A percentile compares a stretch with the other conserved stretches of the same genome.
These are phyloP conservation scores for Ganoderma resinaceum DNA, from an alignment of 1,284 basidiomycete genomes.

Conservation along the genomic window DNA sequence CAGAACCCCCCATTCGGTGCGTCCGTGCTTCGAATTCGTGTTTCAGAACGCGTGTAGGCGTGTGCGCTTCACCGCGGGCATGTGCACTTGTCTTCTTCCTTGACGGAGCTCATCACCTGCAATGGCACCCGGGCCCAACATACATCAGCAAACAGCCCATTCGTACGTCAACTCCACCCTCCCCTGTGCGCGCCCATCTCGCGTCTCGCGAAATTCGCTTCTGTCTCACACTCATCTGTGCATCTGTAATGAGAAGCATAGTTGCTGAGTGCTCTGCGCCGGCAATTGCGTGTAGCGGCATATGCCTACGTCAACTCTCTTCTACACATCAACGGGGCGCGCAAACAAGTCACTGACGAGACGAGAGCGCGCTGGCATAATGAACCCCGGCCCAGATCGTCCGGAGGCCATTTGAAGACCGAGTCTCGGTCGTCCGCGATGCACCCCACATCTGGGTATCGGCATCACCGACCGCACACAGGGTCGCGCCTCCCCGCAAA, in stretches of 20 bases:
- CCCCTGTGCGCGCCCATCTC: constrained; percentile 1
- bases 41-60: constrained; percentile 5
- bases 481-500: constrained; percentile 3
- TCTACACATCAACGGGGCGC: neutral
- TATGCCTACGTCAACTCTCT: neutral
- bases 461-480: constrained; percentile 1
- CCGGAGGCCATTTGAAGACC: constrained; percentile 4
- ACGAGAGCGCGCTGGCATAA: neutral
- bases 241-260: neutral
- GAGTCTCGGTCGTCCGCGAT: constrained; percentile 1
- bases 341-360: neutral
- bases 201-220: neutral
- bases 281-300: neutral
- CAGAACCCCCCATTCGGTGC: neutral
- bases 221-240: neutral
- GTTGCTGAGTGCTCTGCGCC: neutral
- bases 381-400: constrained; percentile 3
- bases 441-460: neutral
- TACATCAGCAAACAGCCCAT: constrained; percentile 28
- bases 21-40: constrained; percentile 5
- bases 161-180: constrained; percentile 29
- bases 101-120: constrained; percentile 72
- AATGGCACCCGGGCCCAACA: constrained; percentile 13
- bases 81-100: constrained; percentile 71
- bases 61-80: constrained; percentile 50